phyloP scores from a whole-genome alignment of 495 filamentous ascomycete species.

The Xylaria sp. region DNA sequence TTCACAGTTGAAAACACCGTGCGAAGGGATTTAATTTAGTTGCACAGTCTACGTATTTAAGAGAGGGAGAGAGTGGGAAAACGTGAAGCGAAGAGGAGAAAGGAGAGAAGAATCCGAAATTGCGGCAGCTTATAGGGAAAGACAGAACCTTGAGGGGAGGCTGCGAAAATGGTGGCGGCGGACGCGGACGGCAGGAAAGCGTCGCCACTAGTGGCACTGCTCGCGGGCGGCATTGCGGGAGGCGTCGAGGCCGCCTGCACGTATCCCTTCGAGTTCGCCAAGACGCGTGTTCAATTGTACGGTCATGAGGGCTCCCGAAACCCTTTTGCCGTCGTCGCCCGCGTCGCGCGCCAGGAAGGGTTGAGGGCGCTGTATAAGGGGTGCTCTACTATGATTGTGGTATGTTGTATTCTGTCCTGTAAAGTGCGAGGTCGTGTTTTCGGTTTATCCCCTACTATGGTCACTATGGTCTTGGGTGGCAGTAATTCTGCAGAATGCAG shows the following conservation, averaged over 20 bases:
- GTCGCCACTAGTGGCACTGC: slow-evolving; percentile 55
- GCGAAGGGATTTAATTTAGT: not conserved
- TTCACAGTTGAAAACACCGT: not conserved
- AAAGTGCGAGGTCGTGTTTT: not conserved
- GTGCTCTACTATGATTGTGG: slow-evolving; percentile 65
- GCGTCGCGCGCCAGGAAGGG: slow-evolving; percentile 56
- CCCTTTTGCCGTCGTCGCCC: slow-evolving; percentile 56
- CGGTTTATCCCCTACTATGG: not conserved
- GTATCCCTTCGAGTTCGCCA: slow-evolving; percentile 75
- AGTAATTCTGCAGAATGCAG: not conserved
- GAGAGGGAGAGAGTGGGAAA: not conserved
- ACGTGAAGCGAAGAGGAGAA: not conserved
- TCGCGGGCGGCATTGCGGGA: slow-evolving; percentile 62
- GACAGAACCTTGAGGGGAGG: not conserved
- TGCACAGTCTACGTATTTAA: no score
- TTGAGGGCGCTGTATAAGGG: slow-evolving; percentile 67
- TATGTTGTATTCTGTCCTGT: slow-evolving; percentile 35
- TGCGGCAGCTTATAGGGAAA: not conserved
- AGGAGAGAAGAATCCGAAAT: not conserved
- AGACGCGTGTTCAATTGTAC: slow-evolving; percentile 68
- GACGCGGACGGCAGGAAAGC: slow-evolving; percentile 37
- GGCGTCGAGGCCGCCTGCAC: slow-evolving; percentile 62
- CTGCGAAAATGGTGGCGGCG: slow-evolving; percentile 28
- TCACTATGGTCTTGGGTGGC: not conserved
- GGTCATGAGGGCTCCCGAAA: slow-evolving; percentile 55